Conservation (phyloP, 2,329 filamentous ascomycete genomes). For the Elsinoe necatrix region DNA sequence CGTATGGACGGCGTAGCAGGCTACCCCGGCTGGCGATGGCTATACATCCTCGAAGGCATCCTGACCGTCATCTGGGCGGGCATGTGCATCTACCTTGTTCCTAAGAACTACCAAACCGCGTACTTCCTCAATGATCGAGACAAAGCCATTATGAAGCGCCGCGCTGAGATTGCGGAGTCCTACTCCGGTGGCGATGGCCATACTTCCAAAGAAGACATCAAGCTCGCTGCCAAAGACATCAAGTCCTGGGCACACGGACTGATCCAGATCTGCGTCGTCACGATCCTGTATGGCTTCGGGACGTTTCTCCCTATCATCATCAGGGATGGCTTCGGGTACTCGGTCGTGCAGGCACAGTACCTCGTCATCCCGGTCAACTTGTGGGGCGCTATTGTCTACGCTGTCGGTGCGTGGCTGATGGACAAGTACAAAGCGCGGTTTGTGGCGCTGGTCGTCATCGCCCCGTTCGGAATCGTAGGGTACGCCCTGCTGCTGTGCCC, state of each 20-base stretch:
- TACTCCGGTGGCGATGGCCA: slow-evolving; percentile 28
- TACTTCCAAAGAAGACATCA: slow-evolving; percentile 27
- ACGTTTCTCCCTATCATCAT: slow-evolving; percentile 39
- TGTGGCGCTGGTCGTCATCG: slow-evolving; percentile 29
- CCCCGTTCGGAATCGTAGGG: slow-evolving; percentile 27
- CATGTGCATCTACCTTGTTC: slow-evolving; percentile 27
- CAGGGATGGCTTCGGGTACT: slow-evolving; percentile 33
- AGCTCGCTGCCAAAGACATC: slow-evolving; percentile 27
- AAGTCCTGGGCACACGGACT: slow-evolving; percentile 30
- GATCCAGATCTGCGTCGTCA: slow-evolving; percentile 35
- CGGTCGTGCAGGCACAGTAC: slow-evolving; percentile 33
- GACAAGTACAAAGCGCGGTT: slow-evolving; percentile 34
- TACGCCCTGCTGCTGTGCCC: slow-evolving; percentile 28
- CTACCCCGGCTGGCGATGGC: slow-evolving; percentile 26
- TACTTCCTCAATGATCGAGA: slow-evolving; percentile 29
- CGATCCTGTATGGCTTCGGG: slow-evolving; percentile 35
- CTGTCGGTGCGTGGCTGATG: slow-evolving; percentile 32
- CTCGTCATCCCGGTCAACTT: slow-evolving; percentile 36
- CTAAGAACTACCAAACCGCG: slow-evolving; percentile 28
- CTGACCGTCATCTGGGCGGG: slow-evolving; percentile 27
- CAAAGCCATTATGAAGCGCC: slow-evolving; percentile 26
- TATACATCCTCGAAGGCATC: slow-evolving; percentile 29
- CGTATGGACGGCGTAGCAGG: slow-evolving; percentile 26
- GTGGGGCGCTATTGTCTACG: slow-evolving; percentile 35
- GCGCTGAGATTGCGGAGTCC: slow-evolving; percentile 26